These are phyloP conservation scores for Pseudocercospora macadamiae DNA, from an alignment of 2,329 filamentous ascomycete genomes.

Conservation along the genomic window DNA sequence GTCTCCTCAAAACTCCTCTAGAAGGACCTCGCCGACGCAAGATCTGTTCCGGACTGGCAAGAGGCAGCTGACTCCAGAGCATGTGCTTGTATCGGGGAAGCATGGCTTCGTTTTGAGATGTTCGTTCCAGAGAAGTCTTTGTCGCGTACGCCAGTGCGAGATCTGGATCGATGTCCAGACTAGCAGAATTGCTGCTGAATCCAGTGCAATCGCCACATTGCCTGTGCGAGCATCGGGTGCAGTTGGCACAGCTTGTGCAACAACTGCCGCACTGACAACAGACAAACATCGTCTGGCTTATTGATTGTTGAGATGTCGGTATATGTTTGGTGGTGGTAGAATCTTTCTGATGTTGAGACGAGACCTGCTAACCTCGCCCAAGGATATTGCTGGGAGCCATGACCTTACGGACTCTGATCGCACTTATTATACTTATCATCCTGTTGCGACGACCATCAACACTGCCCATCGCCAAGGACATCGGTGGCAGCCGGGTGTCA, in stretches of 20 bases:
- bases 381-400: background rate
- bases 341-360: too few relatives aligned
- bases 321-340: too few relatives aligned
- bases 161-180: background rate
- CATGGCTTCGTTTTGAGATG: background rate
- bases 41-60: background rate
- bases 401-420: background rate
- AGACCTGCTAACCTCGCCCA: background rate
- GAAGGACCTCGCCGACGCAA: background rate
- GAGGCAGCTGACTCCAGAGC: background rate
- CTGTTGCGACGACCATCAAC: background rate
- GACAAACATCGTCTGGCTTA: background rate
- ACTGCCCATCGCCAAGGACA: background rate
- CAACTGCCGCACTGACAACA: conserved; percentile 5
- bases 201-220: background rate
- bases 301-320: background rate
- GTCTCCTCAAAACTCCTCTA: background rate
- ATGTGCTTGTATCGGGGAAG: background rate
- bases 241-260: background rate
- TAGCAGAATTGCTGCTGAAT: background rate
- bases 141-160: too few relatives aligned
- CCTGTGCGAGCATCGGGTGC: background rate
- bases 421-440: background rate
- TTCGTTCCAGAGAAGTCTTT: background rate
- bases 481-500: background rate